phyloP scores from a whole-genome alignment of 768 basidiomycete genomes.

The Podaxis sp. region DNA sequence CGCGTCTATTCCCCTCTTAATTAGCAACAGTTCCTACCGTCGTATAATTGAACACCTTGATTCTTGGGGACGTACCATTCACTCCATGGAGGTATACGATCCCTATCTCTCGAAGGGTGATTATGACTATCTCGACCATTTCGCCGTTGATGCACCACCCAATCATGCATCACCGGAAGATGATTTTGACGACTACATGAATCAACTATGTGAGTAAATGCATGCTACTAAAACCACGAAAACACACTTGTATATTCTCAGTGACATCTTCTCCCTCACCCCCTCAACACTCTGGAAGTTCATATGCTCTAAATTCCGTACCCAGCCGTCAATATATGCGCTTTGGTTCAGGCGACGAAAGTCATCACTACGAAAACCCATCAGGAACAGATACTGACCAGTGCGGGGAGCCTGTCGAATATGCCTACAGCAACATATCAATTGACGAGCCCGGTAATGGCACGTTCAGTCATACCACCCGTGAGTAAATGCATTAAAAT shows the following conservation, averaged over 20 bases:
- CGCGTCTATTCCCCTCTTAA: neutral
- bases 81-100: neutral
- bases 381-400: neutral
- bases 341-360: neutral
- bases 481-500: neutral
- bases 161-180: neutral
- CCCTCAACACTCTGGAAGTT: slow-evolving; percentile 19
- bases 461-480: neutral
- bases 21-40: neutral
- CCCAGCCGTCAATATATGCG: neutral
- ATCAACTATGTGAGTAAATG: slow-evolving; percentile 17
- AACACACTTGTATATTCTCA: slow-evolving; percentile 3
- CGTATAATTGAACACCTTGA: neutral
- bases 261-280: slow-evolving; percentile 35
- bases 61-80: neutral
- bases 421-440: neutral
- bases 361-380: neutral
- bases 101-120: neutral
- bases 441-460: neutral
- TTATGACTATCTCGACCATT: slow-evolving; percentile 5
- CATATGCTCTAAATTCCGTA: neutral
- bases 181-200: slow-evolving; percentile 16
- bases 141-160: neutral
- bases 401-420: neutral
- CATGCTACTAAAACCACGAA: slow-evolving; percentile 7